Evolutionary conservation across 495 filamentous ascomycete genomes (phyloP).

Genomic region (Glutinoglossum americanum): DNA sequence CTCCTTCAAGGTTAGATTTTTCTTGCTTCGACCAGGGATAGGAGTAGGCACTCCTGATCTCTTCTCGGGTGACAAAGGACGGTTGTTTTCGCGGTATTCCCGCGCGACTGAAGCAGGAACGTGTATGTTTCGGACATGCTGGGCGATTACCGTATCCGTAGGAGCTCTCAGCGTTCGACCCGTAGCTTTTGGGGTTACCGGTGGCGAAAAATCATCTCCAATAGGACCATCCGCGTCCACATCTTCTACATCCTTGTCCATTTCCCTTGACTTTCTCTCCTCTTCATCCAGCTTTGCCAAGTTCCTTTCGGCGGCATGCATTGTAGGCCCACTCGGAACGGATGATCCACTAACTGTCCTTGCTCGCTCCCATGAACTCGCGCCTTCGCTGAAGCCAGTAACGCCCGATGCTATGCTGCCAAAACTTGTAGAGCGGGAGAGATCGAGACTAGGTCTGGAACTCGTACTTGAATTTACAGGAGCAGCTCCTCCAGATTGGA

Average conservation of each 20-base stretch:
- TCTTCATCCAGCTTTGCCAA: conserved; percentile 43
- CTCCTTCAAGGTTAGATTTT: conserved; percentile 83
- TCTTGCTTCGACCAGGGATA: conserved; percentile 24
- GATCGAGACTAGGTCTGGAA: conserved; percentile 20
- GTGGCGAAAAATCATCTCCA: conserved; percentile 22
- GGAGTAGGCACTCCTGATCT: conserved; percentile 16
- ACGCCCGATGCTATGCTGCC: conserved; percentile 90
- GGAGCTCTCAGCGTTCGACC: conserved; percentile 31
- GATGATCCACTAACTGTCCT: conserved; percentile 15
- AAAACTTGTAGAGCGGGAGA: conserved; percentile 67
- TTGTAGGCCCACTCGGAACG: conserved; percentile 7
- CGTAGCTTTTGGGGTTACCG: conserved; percentile 29
- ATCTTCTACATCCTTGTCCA: conserved; percentile 4
- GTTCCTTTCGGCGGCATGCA: conserved; percentile 25
- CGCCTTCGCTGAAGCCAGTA: conserved; percentile 44
- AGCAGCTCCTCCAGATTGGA: conserved; percentile 61
- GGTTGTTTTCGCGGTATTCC: conserved; percentile 52
- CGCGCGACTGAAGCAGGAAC: conserved; percentile 74
- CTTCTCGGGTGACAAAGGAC: conserved; percentile 31
- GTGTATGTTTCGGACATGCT: conserved; percentile 69
- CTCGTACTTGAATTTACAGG: conserved; percentile 34
- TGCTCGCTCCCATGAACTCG: conserved; percentile 24
- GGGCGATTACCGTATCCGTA: conserved; percentile 74
- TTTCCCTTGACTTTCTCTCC: conserved; percentile 17
- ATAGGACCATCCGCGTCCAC: conserved; percentile 19